Conservation (phyloP, 1,284 basidiomycete genomes). For the Vanrija sp. region DNA sequence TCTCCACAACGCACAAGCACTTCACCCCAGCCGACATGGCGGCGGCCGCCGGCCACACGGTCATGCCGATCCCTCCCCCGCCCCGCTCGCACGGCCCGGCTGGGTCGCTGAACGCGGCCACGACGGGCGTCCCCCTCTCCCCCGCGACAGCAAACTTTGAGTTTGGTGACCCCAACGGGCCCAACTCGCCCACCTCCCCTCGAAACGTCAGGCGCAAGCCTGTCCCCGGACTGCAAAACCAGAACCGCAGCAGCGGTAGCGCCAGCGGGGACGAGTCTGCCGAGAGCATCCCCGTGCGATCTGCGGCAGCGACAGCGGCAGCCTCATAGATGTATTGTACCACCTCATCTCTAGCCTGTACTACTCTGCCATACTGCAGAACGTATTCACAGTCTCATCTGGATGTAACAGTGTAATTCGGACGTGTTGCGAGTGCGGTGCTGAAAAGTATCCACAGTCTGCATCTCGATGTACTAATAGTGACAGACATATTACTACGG, state of each 20-base stretch:
- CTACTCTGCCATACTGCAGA: neutral
- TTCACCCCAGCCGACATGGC: constrained; percentile 7
- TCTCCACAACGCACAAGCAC: constrained; percentile 9
- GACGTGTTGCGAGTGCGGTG: too few relatives aligned
- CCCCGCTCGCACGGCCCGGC: neutral
- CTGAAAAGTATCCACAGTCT: too few relatives aligned
- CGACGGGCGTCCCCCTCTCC: neutral
- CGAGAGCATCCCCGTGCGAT: too few relatives aligned
- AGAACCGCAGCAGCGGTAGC: neutral
- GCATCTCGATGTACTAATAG: too few relatives aligned
- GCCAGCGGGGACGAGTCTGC: too few relatives aligned
- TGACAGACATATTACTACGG: neutral
- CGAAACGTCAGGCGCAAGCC: constrained; percentile 22
- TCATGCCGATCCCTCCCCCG: neutral
- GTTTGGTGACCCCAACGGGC: neutral
- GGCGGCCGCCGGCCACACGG: neutral
- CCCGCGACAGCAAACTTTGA: too few relatives aligned
- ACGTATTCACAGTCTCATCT: constrained; percentile 5
- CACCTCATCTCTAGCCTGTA: too few relatives aligned
- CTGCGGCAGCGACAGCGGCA: too few relatives aligned
- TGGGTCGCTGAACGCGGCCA: neutral
- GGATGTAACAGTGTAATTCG: neutral
- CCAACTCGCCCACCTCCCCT: constrained; percentile 9
- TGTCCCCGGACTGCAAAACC: constrained; percentile 12
- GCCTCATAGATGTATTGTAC: too few relatives aligned